Base-by-base conservation (phyloP, 352 stramenopile genomes). In the Blastocystis sp. region DNA sequence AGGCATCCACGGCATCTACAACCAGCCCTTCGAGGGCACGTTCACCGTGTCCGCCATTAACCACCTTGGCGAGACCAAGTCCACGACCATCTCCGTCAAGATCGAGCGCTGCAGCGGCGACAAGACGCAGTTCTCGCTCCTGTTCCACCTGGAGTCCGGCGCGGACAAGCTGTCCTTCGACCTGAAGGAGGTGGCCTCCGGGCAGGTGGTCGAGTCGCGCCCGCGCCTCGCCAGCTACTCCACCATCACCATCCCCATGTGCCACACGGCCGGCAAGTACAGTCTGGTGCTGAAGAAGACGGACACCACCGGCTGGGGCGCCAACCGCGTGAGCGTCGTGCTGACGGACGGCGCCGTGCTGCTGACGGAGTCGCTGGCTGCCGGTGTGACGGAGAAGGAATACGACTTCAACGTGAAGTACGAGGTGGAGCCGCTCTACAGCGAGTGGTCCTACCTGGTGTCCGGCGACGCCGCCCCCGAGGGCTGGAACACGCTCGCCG, bases 331-430 rank as follows among this genome's bases (percentile, higher is more conserved):
- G 48, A 11, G 17, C 7, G 70, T 80, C 19, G 3, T 24, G 1
- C 59, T 80, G 14, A 43, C 17, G 17, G 70, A 80, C 43, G 70
- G 70, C 19, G 14, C 62, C 7, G 14, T 14, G 6, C 62, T 69
- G 7, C 40, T 45, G 28, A 69, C 62, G 7, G 62, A 45, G 28
- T 69, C 62, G 28, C 28, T 69, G 28, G 62, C 62, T 1, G n/a
- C 70, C 0, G 34, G 70, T 7, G 70, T 69, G 19, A 69, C 70
- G 3, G 21, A 14, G 3, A 80, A 80, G 34, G 59, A 62, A 69
- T 69, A 69, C 21, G 43, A 69, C n/a, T 62, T 80, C 59, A 80
- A 80, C 43, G 19, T 68, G 14, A 21, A 19, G 10, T 80, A 80
- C 54, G 48, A 38, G 59, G 38, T 80, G 3, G 1, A 38, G 34